These are phyloP conservation scores for Aschersonia sp. DNA, from an alignment of 2,329 filamentous ascomycete species.

Conservation along the genomic window DNA sequence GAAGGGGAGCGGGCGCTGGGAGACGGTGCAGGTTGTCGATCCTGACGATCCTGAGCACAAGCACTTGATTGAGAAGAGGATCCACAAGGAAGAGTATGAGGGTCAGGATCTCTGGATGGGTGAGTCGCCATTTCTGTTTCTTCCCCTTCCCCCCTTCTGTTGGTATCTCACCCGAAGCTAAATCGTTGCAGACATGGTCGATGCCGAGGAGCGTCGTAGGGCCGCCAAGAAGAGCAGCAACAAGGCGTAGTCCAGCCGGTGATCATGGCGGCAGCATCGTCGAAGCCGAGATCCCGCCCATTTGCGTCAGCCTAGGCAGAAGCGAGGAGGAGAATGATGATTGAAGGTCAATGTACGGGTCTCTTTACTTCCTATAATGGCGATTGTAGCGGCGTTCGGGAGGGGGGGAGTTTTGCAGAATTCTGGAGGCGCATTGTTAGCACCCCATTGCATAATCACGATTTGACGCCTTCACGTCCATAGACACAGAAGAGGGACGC, in stretches of 20 bases:
- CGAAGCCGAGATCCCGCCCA: too few species aligned
- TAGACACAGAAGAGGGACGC: too few species aligned
- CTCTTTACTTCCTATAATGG: too few species aligned
- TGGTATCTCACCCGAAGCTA: neutral
- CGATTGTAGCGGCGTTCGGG: too few species aligned
- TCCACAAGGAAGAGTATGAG: conserved; percentile 76
- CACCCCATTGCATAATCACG: too few species aligned
- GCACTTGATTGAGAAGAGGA: conserved; percentile 70
- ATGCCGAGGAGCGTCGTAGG: conserved; percentile 55
- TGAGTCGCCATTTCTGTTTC: conserved; percentile 21
- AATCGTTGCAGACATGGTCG: conserved; percentile 55
- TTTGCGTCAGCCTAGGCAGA: too few species aligned
- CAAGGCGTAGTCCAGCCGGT: conserved; percentile 7
- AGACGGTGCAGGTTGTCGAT: conserved; percentile 70
- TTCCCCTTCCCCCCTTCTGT: neutral
- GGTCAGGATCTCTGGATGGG: conserved; percentile 91
- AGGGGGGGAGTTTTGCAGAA: too few species aligned
- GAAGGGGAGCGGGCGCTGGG: conserved; percentile 63
- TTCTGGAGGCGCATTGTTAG: too few species aligned
- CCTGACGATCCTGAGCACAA: conserved; percentile 73
- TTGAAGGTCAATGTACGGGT: too few species aligned
- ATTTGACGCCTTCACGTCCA: too few species aligned
- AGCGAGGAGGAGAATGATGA: too few species aligned
- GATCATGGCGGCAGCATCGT: too few species aligned
- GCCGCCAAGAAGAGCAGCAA: conserved; percentile 21